A percentile compares a stretch with the other conserved stretches of the same genome.
These are phyloP conservation scores for Lodderomyces theae DNA, from an alignment of 1,139 yeast genomes.

Conservation along the genomic window DNA sequence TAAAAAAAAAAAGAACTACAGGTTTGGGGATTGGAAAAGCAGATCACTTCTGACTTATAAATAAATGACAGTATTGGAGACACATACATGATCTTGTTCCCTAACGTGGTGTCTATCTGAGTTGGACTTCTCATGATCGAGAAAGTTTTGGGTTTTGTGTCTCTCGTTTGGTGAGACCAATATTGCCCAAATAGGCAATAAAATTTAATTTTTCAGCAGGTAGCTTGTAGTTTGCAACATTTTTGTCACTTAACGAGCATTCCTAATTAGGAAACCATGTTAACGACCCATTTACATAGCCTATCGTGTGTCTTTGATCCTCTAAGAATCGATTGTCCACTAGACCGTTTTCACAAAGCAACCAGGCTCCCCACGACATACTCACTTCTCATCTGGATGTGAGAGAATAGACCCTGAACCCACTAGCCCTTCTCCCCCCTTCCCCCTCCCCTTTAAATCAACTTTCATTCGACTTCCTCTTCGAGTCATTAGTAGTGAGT, in stretches of 20 bases:
- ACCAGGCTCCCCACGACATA: no score
- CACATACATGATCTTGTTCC: not conserved
- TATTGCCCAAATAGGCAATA: not conserved
- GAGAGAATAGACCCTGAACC: no score
- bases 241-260: constrained; percentile 1
- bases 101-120: not conserved
- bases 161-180: not conserved
- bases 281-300: not conserved
- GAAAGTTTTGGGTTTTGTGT: not conserved
- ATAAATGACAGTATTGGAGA: not conserved
- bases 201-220: not conserved
- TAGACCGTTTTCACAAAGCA: no score
- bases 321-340: no score
- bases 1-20: not conserved
- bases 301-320: no score
- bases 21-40: not conserved
- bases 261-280: constrained; percentile 2
- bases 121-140: not conserved
- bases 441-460: no score
- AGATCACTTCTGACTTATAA: not conserved
- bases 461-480: not conserved
- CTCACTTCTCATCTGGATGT: no score
- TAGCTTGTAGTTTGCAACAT: constrained; percentile 1
- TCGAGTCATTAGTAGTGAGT: not conserved
- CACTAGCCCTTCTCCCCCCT: no score